Evolutionary conservation across 1,284 basidiomycete genomes (phyloP).

Genomic region (Anthracocystis panici-leucophaei): DNA sequence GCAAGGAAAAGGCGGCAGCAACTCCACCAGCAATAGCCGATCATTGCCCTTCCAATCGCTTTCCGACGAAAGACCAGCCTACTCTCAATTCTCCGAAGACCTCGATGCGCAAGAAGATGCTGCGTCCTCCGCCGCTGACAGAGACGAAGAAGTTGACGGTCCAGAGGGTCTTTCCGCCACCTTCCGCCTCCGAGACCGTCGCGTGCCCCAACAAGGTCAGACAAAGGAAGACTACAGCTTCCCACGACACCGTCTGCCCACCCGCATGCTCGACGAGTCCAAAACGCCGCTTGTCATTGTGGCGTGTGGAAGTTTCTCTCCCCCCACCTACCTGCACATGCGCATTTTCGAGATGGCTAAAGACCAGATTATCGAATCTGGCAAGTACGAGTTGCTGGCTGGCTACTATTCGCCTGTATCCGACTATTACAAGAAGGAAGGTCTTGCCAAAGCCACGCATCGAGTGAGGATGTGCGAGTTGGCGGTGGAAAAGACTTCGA

Average conservation of each 20-base stretch:
- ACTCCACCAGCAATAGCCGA: slow-evolving; percentile 14
- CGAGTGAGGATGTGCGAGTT: slow-evolving; percentile 70
- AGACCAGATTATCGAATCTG: slow-evolving; percentile 91
- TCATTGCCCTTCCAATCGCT: slow-evolving; percentile 7
- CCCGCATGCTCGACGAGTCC: slow-evolving; percentile 64
- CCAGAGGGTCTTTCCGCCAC: slow-evolving; percentile 17
- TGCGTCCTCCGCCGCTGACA: slow-evolving; percentile 39
- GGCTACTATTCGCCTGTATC: slow-evolving; percentile 91
- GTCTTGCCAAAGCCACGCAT: slow-evolving; percentile 66
- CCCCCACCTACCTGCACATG: slow-evolving; percentile 74
- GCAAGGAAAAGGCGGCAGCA: slow-evolving; percentile 12
- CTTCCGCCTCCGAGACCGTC: slow-evolving; percentile 21
- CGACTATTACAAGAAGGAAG: slow-evolving; percentile 69
- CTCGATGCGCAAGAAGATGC: slow-evolving; percentile 51
- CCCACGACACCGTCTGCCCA: slow-evolving; percentile 65
- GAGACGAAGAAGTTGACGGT: slow-evolving; percentile 59
- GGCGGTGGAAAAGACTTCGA: slow-evolving; percentile 68
- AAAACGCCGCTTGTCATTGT: slow-evolving; percentile 70
- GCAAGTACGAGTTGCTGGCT: slow-evolving; percentile 90
- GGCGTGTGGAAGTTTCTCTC: slow-evolving; percentile 74
- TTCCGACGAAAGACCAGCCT: slow-evolving; percentile 37
- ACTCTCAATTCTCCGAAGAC: slow-evolving; percentile 51
- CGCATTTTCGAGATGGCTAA: slow-evolving; percentile 99
- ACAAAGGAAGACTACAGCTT: slow-evolving; percentile 64
- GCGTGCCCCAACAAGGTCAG: slow-evolving; percentile 57